Evolutionary conservation across 2,329 filamentous ascomycete species (phyloP), one percentile per base, ranked within the genome.

Genomic region (Xylariaceae sp.): DNA sequence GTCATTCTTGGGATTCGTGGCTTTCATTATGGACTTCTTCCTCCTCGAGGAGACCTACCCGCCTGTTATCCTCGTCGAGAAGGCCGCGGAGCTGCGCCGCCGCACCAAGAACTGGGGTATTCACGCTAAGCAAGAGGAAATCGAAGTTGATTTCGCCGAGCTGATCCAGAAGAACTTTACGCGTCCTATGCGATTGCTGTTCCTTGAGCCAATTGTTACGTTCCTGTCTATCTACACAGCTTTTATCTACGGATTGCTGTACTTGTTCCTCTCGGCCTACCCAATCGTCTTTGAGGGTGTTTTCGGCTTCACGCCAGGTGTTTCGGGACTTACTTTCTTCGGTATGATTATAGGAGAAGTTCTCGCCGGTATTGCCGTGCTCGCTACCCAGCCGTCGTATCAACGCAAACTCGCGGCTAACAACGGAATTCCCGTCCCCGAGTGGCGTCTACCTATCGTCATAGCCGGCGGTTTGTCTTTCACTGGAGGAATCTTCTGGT

Each of bases 211-310:
- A 45, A 86, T 88, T 44, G 82, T 88, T 44, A 71, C 79, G 1
- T 67, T 83, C 8, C 67, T 88, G 19, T 85, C 82, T 29, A 69
- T 88, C 44, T 88, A 88, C 67, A 85, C 84, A 72, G 77, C 82
- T 34, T 88, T 88, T 66, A 82, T 86, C 64, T 90, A 91, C 59
- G 85, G 76, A 5, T 45, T 63, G 8, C 78, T 95, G 1, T 95
- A 93, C 60, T 82, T 92, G 21, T 93, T 93, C 71, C 74, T 95
- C 42, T 91, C 88, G 0, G 86, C 88, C 1, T 94, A 94, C 57
- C 84, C 86, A 0, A 78, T 93, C 36, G 85, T 94, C 38, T 95
- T 93, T 68, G 73, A 84, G 50, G 72, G 75, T 22, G 74, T 90
- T 4, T 85, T 95, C 64, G 75, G 78, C 54, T 85, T 92, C 70